Evolutionary conservation across 768 basidiomycete species (phyloP), one percentile per base, ranked within the genome.

Genomic region (Suillus discolor): DNA sequence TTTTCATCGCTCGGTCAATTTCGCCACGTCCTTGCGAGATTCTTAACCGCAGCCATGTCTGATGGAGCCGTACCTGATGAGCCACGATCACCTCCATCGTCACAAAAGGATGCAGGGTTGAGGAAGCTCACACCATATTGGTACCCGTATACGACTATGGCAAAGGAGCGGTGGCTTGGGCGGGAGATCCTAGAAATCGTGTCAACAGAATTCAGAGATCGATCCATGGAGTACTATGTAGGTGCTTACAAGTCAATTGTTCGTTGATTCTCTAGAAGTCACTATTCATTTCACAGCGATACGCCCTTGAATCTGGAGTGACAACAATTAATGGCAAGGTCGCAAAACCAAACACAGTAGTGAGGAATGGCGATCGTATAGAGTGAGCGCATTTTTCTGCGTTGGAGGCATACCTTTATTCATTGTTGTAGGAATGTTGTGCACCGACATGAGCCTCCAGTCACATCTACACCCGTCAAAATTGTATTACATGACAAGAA

Each of bases 381-480:
- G 94, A 97, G 94, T 94, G 67, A 68, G 91, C 83, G 0, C 62
- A 45, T 66, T 61, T 66, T 63, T 49, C 65, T 57, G 6, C 15
- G 7, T 57, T 57, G 9, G 0, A 49, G 42, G n/a, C 38, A 9
- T 6, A 42, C 23, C 2, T 39, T 45, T 38, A 45, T 62, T 38
- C 53, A 63, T 60, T 39, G 55, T 20, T 57, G 61, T 71, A 96
- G 94, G 73, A 97, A 98, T 72, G 85, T 96, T 16, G 94, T 96
- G 16, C 94, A 96, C 77, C 84, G 95, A n/a, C 97, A 99, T 74
- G 97, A 99, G 78, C 97, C 97, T 6, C 95, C 97, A 4, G 90
- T 99, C 4, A 90, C 95, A 1, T 87, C 90, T 2, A 91, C 83
- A 5, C 92, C 93, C 2, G 88, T 99, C 62, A 86, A 89, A 68